Evolutionary conservation across 2,329 filamentous ascomycete genomes (phyloP).

Genomic region (Neonectria punicea): DNA sequence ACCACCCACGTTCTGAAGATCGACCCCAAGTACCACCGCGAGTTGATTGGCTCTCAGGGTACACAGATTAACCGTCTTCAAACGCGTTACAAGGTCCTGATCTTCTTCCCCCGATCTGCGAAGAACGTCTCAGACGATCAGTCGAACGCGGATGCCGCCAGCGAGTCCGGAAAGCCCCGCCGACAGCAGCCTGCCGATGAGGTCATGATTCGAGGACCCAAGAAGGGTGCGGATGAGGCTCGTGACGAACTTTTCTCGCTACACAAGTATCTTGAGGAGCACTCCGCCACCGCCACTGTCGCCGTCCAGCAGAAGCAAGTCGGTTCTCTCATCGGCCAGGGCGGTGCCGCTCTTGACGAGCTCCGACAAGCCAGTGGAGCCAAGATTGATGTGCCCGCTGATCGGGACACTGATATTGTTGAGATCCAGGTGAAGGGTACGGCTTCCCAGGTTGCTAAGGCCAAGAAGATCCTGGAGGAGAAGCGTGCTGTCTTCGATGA

Average conservation of each 20-base stretch:
- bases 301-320: constrained; percentile 91
- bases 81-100: constrained; percentile 90
- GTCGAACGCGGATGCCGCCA: constrained; percentile 73
- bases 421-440: constrained; percentile 94
- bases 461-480: constrained; percentile 89
- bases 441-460: constrained; percentile 88
- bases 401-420: constrained; percentile 78
- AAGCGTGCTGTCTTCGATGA: constrained; percentile 89
- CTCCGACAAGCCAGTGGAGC: constrained; percentile 86
- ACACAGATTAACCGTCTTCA: constrained; percentile 91
- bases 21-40: constrained; percentile 91
- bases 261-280: constrained; percentile 89
- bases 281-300: constrained; percentile 81
- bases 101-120: constrained; percentile 84
- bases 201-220: constrained; percentile 89
- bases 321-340: constrained; percentile 91
- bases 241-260: constrained; percentile 91
- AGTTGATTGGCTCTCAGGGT: constrained; percentile 90
- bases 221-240: constrained; percentile 90
- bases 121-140: constrained; percentile 76
- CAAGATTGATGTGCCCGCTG: constrained; percentile 90
- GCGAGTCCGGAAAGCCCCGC: constrained; percentile 72
- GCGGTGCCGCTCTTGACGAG: constrained; percentile 90
- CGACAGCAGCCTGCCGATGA: constrained; percentile 85
- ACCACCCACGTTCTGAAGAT: constrained; percentile 88